Conservation (phyloP, 2,329 filamentous ascomycete species). For the Aspergillus proliferans region DNA sequence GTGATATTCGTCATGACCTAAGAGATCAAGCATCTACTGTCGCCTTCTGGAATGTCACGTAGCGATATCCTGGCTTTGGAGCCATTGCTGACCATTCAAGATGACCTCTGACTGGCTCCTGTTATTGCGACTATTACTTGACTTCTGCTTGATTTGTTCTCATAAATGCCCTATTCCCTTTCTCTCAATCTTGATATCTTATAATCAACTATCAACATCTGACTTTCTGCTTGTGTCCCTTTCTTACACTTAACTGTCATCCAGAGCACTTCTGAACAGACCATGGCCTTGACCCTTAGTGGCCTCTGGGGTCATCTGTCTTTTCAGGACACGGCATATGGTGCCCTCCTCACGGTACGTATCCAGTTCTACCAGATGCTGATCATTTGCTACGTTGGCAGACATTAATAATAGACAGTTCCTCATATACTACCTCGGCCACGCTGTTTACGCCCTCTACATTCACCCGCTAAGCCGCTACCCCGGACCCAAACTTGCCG, state of each 20-base stretch:
- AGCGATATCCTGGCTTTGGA: no score
- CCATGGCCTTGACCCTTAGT: neutral
- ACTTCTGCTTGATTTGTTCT: no score
- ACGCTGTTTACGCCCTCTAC: constrained; percentile 26
- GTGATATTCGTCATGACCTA: no score
- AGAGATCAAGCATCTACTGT: no score
- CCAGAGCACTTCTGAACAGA: neutral
- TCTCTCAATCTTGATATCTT: no score
- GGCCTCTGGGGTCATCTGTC: neutral
- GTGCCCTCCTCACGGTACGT: neutral
- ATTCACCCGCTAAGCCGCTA: constrained; percentile 36
- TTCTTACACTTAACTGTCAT: no score
- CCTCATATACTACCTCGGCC: neutral
- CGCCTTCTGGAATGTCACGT: no score
- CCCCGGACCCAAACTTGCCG: constrained; percentile 33
- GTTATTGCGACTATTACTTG: neutral
- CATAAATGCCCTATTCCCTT: no score
- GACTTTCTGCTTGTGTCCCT: no score
- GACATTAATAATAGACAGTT: neutral
- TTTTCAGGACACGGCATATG: neutral
- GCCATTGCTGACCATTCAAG: neutral
- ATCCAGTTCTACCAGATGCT: no score
- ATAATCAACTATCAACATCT: no score
- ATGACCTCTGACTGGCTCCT: neutral
- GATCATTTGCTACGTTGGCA: no score